Evolutionary conservation across 495 filamentous ascomycete genomes (phyloP), one percentile per base, ranked within the genome.

Genomic region (Tuber brumale): DNA sequence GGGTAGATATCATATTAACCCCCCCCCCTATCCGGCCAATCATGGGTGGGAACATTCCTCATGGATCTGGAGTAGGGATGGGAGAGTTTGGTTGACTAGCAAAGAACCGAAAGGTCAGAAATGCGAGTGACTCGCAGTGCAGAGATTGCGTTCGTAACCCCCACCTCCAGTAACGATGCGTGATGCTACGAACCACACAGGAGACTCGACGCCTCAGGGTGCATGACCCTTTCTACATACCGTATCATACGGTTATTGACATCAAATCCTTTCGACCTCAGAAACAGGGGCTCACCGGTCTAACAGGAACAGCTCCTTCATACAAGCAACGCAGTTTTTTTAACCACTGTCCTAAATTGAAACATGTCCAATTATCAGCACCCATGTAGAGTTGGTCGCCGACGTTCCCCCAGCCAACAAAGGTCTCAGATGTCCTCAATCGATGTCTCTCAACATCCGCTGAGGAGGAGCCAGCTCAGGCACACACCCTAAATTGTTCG

Each of bases 131-230:
- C 75, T 73, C 71, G 73, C 76, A 46, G 76, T 77, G 76, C 76
- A 77, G 76, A 77, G 76, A 77, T 77, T 78, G 74, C 76, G 77
- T 78, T 77, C 76, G 43, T 78, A 71, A 75, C 76, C 78, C 76
- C 76, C 76, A 70, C 78, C 69, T 51, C 27, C 14, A 79, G 77
- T 37, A 79, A 79, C 72, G 75, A 79, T 79, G 69, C 74, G 51
- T 76, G 57, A 77, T 27, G 70, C 75, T 79, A 80, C 27, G n/a
- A 75, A 72, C 76, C 72, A 79, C 45, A 79, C 70, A 46, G 57
- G 23, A 74, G 44, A 18, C 43, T 57, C n/a, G 73, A 46, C 43
- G 35, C 48, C 48, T 71, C 76, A 78, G 75, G 75, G 75, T 72
- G 72, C 78, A 80, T 76, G 73, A 80, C 76, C 76, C 77, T 76